Base-by-base conservation (phyloP, 1,139 yeast genomes). In the Blastobotrys serpentis region DNA sequence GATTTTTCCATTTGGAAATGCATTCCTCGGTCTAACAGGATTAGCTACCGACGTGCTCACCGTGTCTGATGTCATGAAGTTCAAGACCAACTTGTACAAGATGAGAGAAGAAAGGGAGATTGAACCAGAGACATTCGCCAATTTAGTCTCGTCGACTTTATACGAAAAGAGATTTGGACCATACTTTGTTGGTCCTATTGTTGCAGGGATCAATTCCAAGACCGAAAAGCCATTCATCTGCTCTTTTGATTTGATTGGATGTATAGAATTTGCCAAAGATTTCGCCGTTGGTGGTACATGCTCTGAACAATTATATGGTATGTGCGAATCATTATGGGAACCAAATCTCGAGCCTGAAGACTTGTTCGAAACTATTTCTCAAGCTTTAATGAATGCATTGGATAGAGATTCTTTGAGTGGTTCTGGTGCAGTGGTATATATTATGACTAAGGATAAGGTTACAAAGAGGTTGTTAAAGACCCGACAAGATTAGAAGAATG, bases 221-320 rank as follows among this genome's bases (percentile, higher is more conserved):
- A 78, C 90, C 3, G 78, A 78, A 51, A 77, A 84, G 66, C 98
- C 99, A 41, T 94, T 85, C 65, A 80, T 94, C 55, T 94, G 98
- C 66, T 96, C 96, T 13, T 90, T 92, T 69, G 99, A 94, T 71
- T 78, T 86, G 56, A 92, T 94, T 67, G 99, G 99, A 30, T 89
- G 97, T 72, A 88, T 92, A 62, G 98, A 94, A 68, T 86, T 79
- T 62, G 95, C 98, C 48, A 81, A 88, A 61, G 98, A 92, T 70
- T 94, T 94, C 67, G 88, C 88, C 40, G 98, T 94, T n/a, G 77
- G 92, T 55, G 99, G 99, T 51, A 94, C 98, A 1, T 98, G 98
- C 3, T 73, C 89, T 19, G 97, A 92, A 64, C 98, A 94, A 71
- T 75, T 94, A 52, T 92, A 84, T 64, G 99, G 99, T 69, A 92